These are phyloP conservation scores for Inonotus hispidus DNA, from an alignment of 1,284 basidiomycete genomes.

Conservation along the genomic window DNA sequence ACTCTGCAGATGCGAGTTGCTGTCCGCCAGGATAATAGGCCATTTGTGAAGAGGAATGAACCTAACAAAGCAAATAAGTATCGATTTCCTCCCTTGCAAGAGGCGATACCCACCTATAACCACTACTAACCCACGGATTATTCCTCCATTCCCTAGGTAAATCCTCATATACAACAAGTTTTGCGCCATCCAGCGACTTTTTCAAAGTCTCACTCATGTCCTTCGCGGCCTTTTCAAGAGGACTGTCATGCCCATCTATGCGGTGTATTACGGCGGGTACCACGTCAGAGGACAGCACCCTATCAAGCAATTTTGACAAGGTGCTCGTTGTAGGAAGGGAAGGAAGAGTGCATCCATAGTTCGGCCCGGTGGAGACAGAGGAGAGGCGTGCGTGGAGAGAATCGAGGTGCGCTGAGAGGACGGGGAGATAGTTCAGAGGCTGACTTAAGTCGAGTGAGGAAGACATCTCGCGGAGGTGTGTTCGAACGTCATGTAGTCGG, in stretches of 20 bases:
- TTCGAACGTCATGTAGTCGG: conserved; percentile 51
- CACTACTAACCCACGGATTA: too few species aligned
- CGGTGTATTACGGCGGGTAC: conserved; percentile 44
- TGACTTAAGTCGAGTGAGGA: conserved; percentile 38
- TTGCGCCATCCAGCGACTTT: conserved; percentile 59
- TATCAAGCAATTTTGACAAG: conserved; percentile 54
- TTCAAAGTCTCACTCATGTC: conserved; percentile 56
- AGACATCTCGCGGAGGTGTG: conserved; percentile 47
- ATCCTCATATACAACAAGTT: conserved; percentile 72
- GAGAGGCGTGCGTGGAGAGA: too few species aligned
- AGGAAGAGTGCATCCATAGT: too few species aligned
- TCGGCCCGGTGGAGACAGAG: too few species aligned
- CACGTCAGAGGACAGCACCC: conserved; percentile 53
- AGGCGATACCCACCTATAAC: conserved; percentile 68
- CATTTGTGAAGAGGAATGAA: too few species aligned
- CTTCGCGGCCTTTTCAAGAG: conserved; percentile 45
- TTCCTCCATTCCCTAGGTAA: conserved; percentile 76
- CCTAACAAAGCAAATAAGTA: conserved; percentile 33
- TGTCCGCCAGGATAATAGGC: conserved; percentile 51
- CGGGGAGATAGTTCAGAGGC: conserved; percentile 49
- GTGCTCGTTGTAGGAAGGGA: conserved; percentile 41
- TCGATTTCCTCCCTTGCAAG: background rate
- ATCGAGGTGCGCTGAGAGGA: too few species aligned
- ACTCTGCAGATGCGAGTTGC: too few species aligned
- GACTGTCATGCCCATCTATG: conserved; percentile 40